Evolutionary conservation across 441 rosid species (phyloP).

Genomic region (Gossypium lobatum): DNA sequence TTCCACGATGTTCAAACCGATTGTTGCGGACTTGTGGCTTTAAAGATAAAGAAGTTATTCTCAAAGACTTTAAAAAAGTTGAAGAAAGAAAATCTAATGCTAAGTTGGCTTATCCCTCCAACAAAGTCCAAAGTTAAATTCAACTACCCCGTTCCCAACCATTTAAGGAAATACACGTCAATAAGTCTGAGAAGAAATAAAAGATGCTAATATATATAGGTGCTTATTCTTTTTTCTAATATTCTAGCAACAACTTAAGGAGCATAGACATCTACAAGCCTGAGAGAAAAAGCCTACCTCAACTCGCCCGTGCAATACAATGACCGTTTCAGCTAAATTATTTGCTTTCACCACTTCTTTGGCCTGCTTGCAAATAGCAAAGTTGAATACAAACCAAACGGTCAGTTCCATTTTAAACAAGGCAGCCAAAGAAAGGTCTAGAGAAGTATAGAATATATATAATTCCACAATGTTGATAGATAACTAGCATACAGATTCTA

Average conservation of each 20-base stretch:
- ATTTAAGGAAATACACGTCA: neutral
- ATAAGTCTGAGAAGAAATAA: neutral
- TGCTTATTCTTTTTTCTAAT: neutral
- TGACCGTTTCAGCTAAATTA: conserved; percentile 68
- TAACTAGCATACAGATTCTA: neutral
- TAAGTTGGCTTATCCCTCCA: neutral
- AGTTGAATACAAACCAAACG: conserved; percentile 10
- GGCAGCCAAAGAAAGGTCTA: neutral
- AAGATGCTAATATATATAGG: neutral
- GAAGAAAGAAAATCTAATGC: neutral
- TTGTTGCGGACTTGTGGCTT: neutral
- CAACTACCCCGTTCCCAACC: neutral
- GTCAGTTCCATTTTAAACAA: neutral
- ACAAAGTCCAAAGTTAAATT: neutral
- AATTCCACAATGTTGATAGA: neutral
- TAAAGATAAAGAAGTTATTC: neutral
- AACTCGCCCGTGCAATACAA: conserved; percentile 89
- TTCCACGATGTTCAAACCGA: neutral
- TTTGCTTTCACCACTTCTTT: conserved; percentile 95
- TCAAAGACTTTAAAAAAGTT: neutral
- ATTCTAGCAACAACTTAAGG: neutral
- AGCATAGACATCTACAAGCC: neutral
- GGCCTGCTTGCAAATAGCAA: conserved; percentile 49
- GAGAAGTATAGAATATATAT: neutral
- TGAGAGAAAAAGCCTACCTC: conserved; percentile 52